phyloP scores from a whole-genome alignment of 2,329 filamentous ascomycete species.

The Neofusicoccum cordaticola region DNA sequence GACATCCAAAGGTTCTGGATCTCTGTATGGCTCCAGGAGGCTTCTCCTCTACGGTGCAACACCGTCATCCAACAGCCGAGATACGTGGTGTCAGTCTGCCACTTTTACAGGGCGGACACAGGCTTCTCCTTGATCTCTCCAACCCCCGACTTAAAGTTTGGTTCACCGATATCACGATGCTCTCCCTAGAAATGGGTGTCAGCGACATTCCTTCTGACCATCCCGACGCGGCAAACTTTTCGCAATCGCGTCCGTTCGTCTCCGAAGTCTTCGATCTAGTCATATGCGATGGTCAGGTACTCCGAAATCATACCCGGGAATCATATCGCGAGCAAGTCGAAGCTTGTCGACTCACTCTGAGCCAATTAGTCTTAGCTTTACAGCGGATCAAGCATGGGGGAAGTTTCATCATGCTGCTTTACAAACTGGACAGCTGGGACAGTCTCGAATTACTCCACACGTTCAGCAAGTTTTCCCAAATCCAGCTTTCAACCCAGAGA shows the following conservation, averaged over 20 bases:
- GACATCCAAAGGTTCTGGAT: slow-evolving; percentile 42
- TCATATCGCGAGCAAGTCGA: slow-evolving; percentile 29
- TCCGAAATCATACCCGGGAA: slow-evolving; percentile 31
- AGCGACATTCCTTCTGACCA: slow-evolving; percentile 1
- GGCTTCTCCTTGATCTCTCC: slow-evolving; percentile 28
- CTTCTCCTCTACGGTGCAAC: slow-evolving; percentile 41
- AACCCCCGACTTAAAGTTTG: slow-evolving; percentile 20
- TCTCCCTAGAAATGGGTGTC: slow-evolving; percentile 37
- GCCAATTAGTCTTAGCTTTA: slow-evolving; percentile 47
- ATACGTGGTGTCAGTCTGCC: slow-evolving; percentile 44
- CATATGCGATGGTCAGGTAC: slow-evolving; percentile 50
- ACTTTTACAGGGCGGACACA: slow-evolving; percentile 38
- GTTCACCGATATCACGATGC: slow-evolving; percentile 49
- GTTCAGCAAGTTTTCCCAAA: slow-evolving; percentile 43
- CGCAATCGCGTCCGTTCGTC: slow-evolving; percentile 20
- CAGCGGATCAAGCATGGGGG: slow-evolving; percentile 46
- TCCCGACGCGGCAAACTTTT: slow-evolving; percentile 1
- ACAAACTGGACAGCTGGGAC: slow-evolving; percentile 45
- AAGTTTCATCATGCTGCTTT: slow-evolving; percentile 51
- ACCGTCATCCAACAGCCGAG: slow-evolving; percentile 32
- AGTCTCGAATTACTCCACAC: slow-evolving; percentile 38
- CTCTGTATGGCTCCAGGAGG: slow-evolving; percentile 55
- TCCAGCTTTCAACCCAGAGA: slow-evolving; percentile 48
- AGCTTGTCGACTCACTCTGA: slow-evolving; percentile 23
- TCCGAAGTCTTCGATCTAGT: slow-evolving; percentile 42